Conservation (phyloP, 805 yeast genomes). For the Zygotorulaspora florentina region DNA sequence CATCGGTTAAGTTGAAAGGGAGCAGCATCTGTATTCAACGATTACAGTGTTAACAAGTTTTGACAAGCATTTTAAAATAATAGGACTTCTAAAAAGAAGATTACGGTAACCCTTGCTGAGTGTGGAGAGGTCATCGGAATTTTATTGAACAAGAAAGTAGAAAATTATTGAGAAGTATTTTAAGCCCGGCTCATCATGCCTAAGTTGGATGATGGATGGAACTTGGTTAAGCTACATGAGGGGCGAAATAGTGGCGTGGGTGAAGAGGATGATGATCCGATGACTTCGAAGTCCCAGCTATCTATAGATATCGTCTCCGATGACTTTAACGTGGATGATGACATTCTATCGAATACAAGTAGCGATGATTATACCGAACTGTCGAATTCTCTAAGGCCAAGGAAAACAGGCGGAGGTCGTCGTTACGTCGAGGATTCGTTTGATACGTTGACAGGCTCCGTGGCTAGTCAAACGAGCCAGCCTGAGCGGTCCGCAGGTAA, state of each 20-base stretch:
- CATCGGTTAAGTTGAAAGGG: neutral
- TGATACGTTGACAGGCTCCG: constrained; percentile 17
- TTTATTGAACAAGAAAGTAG: too few species aligned
- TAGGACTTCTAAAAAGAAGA: neutral
- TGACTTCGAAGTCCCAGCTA: constrained; percentile 6
- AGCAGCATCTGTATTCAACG: neutral
- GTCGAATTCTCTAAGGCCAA: constrained; percentile 6
- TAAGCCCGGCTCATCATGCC: constrained; percentile 3
- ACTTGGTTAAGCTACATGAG: constrained; percentile 10
- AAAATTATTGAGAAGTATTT: too few species aligned
- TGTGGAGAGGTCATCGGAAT: too few species aligned
- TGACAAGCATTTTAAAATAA: neutral
- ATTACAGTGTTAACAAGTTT: neutral
- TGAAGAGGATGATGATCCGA: constrained; percentile 7
- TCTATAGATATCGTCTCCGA: constrained; percentile 12
- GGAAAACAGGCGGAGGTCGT: neutral
- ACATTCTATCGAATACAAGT: constrained; percentile 22
- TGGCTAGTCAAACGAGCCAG: neutral
- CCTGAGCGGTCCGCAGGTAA: neutral
- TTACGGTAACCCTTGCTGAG: neutral
- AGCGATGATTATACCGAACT: constrained; percentile 17
- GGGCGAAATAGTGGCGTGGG: neutral
- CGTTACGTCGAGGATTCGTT: constrained; percentile 10
- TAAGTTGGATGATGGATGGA: constrained; percentile 13
- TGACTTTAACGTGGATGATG: constrained; percentile 18